Evolutionary conservation across 257 asterid species (phyloP).

Genomic region (Fraxinus excelsior): DNA sequence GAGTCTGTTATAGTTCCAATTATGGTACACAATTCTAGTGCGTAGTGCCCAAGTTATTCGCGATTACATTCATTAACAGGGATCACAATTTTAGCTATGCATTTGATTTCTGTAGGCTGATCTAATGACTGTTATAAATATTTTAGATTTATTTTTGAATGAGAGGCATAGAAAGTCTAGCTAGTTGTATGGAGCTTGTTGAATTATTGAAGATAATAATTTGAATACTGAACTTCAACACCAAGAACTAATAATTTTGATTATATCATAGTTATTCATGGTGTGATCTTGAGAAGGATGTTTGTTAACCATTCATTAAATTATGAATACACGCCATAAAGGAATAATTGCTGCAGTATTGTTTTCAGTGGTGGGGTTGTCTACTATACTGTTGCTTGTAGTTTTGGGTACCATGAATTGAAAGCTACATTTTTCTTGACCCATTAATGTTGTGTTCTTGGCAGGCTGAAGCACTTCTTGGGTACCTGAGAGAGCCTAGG

Average conservation of each 20-base stretch:
- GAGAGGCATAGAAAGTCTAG: constrained; percentile 19
- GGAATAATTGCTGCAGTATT: constrained; percentile 26
- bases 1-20: constrained; percentile 7
- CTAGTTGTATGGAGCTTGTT: constrained; percentile 22
- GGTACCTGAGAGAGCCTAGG: constrained; percentile 90
- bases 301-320: constrained; percentile 16
- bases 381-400: constrained; percentile 5
- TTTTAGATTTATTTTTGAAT: constrained; percentile 23
- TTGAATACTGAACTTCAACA: constrained; percentile 1
- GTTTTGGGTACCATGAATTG: constrained; percentile 1
- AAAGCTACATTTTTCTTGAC: constrained; percentile 28
- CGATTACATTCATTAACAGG: background rate
- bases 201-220: constrained; percentile 22
- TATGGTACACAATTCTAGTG: background rate
- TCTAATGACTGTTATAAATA: constrained; percentile 14
- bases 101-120: constrained; percentile 14
- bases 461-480: constrained; percentile 95
- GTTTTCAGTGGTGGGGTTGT: constrained; percentile 23
- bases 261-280: constrained; percentile 21
- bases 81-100: constrained; percentile 7
- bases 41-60: background rate
- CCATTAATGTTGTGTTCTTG: constrained; percentile 21
- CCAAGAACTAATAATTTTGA: constrained; percentile 15
- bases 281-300: constrained; percentile 29
- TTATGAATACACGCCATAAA: constrained; percentile 24